Conservation (phyloP, 306 rosid species). For the Prunus campanulata region DNA sequence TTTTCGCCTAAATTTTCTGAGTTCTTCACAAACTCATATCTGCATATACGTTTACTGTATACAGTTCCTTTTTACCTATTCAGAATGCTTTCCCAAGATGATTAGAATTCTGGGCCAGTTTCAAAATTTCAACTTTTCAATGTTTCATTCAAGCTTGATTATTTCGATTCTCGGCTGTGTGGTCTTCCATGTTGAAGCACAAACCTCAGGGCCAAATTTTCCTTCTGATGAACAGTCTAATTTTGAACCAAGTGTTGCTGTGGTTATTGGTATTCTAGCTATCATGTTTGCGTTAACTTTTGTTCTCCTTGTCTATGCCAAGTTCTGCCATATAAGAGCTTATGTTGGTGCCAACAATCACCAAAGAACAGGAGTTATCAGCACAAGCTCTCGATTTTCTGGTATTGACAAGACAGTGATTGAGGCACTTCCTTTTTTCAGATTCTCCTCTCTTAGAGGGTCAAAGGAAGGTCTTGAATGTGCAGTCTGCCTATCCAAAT, state of each 20-base stretch:
- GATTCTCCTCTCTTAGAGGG: conserved; percentile 81
- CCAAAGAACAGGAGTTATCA: conserved; percentile 13
- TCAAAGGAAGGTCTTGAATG: conserved; percentile 89
- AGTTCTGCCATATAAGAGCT: conserved; percentile 43
- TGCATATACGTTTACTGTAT: not conserved
- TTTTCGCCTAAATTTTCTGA: not conserved
- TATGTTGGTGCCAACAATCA: conserved; percentile 20
- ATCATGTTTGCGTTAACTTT: conserved; percentile 59
- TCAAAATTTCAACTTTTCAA: conserved; percentile 20
- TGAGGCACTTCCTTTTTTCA: conserved; percentile 95
- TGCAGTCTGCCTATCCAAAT: conserved; percentile 77
- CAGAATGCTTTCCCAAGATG: conserved; percentile 35
- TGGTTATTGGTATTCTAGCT: conserved; percentile 59
- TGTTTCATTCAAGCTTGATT: conserved; percentile 29
- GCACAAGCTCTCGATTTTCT: conserved; percentile 65
- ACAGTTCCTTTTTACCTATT: not conserved
- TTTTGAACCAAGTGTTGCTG: conserved; percentile 68
- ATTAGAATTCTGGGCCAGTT: conserved; percentile 7
- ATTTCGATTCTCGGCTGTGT: conserved; percentile 32
- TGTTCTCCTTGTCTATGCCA: conserved; percentile 59
- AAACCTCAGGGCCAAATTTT: not conserved
- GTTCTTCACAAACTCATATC: conserved; percentile 18
- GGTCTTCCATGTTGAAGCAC: conserved; percentile 52
- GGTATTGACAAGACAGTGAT: conserved; percentile 79
- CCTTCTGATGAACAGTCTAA: conserved; percentile 21